phyloP scores from a whole-genome alignment of 2,329 filamentous ascomycete genomes.

The Microsporum audouinii region DNA sequence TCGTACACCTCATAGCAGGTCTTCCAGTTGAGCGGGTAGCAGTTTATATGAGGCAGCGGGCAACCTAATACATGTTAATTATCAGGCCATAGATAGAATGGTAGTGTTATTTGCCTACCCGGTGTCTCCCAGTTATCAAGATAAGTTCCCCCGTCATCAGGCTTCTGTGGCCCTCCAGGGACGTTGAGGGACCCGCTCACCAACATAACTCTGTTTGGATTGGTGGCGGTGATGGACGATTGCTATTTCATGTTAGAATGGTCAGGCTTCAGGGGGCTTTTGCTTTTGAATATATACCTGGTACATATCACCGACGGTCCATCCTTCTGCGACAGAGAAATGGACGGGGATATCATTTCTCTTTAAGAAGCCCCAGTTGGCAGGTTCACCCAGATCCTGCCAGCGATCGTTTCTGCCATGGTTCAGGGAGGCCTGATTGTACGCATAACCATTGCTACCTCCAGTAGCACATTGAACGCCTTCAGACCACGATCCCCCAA shows the following conservation, averaged over 20 bases:
- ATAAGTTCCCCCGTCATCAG: slow-evolving; percentile 37
- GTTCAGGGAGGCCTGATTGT: slow-evolving; percentile 44
- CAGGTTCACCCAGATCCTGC: slow-evolving; percentile 44
- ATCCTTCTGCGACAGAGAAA: slow-evolving; percentile 44
- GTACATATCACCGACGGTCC: slow-evolving; percentile 48
- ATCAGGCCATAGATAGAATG: background rate
- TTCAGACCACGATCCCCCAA: slow-evolving; percentile 39
- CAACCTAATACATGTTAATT: slow-evolving; percentile 26
- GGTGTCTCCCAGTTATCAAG: slow-evolving; percentile 43
- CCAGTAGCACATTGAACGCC: slow-evolving; percentile 46
- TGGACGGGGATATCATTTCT: slow-evolving; percentile 45
- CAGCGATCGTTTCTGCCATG: slow-evolving; percentile 43
- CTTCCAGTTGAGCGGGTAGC: slow-evolving; percentile 45
- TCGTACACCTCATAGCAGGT: slow-evolving; percentile 42
- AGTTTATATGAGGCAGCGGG: slow-evolving; percentile 33
- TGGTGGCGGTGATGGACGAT: slow-evolving; percentile 42
- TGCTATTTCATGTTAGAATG: slow-evolving; percentile 25
- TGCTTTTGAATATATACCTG: slow-evolving; percentile 23
- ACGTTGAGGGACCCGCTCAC: slow-evolving; percentile 43
- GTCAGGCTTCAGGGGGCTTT: background rate
- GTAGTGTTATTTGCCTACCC: slow-evolving; percentile 21
- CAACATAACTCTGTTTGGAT: slow-evolving; percentile 43
- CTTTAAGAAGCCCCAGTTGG: slow-evolving; percentile 43
- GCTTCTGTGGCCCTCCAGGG: slow-evolving; percentile 36
- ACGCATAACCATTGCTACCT: slow-evolving; percentile 42